phyloP scores from a whole-genome alignment of 768 basidiomycete species.

The Scleroderma citrinum region DNA sequence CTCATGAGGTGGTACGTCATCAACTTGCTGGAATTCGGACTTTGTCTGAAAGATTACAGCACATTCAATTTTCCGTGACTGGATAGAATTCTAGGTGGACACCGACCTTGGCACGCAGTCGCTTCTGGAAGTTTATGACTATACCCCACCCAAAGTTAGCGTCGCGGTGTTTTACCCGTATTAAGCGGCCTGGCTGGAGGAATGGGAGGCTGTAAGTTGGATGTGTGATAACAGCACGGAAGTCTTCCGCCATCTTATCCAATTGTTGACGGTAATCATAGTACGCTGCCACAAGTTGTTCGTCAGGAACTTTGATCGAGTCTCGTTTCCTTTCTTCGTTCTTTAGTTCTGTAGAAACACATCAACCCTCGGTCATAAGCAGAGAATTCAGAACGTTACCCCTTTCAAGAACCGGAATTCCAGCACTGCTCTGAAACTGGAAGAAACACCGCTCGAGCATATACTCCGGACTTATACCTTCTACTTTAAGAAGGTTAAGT shows the following conservation, averaged over 20 bases:
- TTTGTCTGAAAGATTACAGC: constrained; percentile 40
- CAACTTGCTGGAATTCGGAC: constrained; percentile 54
- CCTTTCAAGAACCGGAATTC: constrained; percentile 79
- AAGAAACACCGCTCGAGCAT: constrained; percentile 98
- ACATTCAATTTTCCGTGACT: neutral
- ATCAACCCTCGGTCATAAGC: constrained; percentile 2
- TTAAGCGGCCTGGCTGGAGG: constrained; percentile 87
- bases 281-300: constrained; percentile 80
- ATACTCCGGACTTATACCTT: constrained; percentile 95
- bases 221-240: constrained; percentile 89
- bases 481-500: constrained; percentile 95
- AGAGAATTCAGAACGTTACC: constrained; percentile 44
- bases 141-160: constrained; percentile 97
- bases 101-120: constrained; percentile 71
- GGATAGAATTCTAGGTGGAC: neutral
- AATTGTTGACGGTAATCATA: constrained; percentile 92
- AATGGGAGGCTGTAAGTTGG: constrained; percentile 94
- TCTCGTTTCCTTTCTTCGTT: constrained; percentile 63
- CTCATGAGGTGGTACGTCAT: constrained; percentile 75
- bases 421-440: constrained; percentile 94
- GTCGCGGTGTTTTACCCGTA: constrained; percentile 81
- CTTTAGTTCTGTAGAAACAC: constrained; percentile 52
- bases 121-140: constrained; percentile 88
- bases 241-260: constrained; percentile 83
- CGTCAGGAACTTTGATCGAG: constrained; percentile 72